These are phyloP conservation scores for Apiospora hydei DNA, from an alignment of 2,329 filamentous ascomycete species.

Conservation along the genomic window DNA sequence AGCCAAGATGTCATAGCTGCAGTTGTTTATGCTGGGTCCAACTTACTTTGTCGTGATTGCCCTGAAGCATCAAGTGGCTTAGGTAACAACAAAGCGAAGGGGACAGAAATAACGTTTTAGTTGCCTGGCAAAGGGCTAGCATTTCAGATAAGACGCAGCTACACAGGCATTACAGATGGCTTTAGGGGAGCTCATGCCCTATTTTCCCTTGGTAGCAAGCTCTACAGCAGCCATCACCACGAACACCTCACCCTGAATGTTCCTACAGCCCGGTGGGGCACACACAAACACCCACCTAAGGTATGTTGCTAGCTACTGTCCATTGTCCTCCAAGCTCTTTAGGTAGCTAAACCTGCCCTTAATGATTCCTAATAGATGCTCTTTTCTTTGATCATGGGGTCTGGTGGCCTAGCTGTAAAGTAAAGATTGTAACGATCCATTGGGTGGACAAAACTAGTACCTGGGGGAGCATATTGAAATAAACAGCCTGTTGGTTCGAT, in stretches of 20 bases:
- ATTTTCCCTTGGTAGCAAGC: too few relatives aligned
- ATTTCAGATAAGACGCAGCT: too few relatives aligned
- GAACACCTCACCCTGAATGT: neutral
- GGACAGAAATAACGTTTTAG: too few relatives aligned
- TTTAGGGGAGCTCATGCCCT: too few relatives aligned
- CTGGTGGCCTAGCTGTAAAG: neutral
- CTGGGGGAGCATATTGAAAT: neutral
- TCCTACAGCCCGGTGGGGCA: neutral
- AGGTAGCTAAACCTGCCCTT: neutral
- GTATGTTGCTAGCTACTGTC: neutral
- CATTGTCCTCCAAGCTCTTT: too few relatives aligned
- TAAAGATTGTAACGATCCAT: neutral
- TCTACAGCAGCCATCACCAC: neutral
- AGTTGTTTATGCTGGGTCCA: too few relatives aligned
- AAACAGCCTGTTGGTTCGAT: neutral
- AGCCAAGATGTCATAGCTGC: too few relatives aligned
- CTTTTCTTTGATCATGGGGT: neutral
- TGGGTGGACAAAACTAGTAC: slow-evolving; percentile 2
- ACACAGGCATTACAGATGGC: neutral
- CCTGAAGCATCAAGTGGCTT: too few relatives aligned
- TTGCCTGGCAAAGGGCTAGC: too few relatives aligned
- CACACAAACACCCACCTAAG: neutral
- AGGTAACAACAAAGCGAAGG: too few relatives aligned
- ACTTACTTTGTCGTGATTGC: too few relatives aligned
- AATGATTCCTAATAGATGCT: neutral